A percentile compares a stretch with the other conserved stretches of the same genome.
Conservation (phyloP, 1,139 yeast species). For the Pichia sp. region DNA sequence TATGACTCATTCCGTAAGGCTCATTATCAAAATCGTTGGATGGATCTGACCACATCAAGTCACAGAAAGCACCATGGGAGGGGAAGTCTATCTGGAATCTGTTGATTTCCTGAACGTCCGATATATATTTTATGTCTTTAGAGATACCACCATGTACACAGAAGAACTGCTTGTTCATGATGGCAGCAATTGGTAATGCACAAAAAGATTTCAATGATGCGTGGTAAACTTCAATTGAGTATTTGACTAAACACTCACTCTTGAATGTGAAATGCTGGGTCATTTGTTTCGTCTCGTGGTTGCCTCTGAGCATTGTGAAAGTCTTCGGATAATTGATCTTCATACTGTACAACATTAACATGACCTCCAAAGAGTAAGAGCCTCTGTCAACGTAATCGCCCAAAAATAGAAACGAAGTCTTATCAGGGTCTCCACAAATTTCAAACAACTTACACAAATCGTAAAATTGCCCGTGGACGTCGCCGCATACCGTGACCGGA, state of each 20-base stretch:
- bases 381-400: conserved; percentile 98
- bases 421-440: conserved; percentile 83
- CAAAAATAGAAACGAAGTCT: conserved; percentile 73
- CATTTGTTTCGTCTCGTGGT: conserved; percentile 92
- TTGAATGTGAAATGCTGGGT: conserved; percentile 94
- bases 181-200: conserved; percentile 86
- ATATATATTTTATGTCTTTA: conserved; percentile 70
- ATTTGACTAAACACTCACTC: conserved; percentile 86
- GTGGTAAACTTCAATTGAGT: conserved; percentile 63
- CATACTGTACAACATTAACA: conserved; percentile 73
- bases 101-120: conserved; percentile 66
- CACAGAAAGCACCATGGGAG: conserved; percentile 91
- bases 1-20: conserved; percentile 41
- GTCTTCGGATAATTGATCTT: conserved; percentile 75
- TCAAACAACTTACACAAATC: conserved; percentile 90
- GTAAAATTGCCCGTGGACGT: conserved; percentile 90
- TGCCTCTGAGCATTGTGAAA: conserved; percentile 84
- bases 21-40: conserved; percentile 75
- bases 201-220: conserved; percentile 78
- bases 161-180: conserved; percentile 91
- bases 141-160: conserved; percentile 98
- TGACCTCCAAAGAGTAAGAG: conserved; percentile 83
- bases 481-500: conserved; percentile 96
- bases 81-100: conserved; percentile 87
- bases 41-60: conserved; percentile 95